Base-by-base conservation (phyloP, 495 filamentous ascomycete genomes). In the Friedmanniomyces simplex region DNA sequence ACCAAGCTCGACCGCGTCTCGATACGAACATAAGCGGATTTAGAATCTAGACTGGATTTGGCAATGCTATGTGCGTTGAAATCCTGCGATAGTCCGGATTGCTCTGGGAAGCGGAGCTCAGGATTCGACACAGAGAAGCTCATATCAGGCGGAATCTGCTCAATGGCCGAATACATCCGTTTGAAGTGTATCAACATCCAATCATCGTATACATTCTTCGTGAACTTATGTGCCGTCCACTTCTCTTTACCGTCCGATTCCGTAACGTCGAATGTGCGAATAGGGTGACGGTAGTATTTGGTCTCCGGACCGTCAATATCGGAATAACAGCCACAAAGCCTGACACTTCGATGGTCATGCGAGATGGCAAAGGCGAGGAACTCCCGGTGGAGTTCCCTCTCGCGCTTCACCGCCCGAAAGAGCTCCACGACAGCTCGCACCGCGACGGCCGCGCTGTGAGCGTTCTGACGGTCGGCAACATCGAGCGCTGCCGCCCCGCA, bases 181-280 rank as follows among this genome's bases (percentile, higher is more conserved):
- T 74, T 57, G 30, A 72, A 67, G 46, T 75, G 70, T 26, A 51
- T 59, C 12, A 67, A 73, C 73, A 70, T 68, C 64, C 66, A 73
- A 28, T 54, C 60, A 51, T 76, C 66, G 64, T 73, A 77, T 34
- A 77, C 45, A 43, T 71, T 74, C 58, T 67, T 75, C 7, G 55
- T 68, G 51, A 71, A 72, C 21, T 55, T 66, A 59, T 70, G 70
- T 37, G 69, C 59, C 21, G 57, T 68, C 66, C 63, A 74, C 49
- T 69, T 76, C 8, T 73, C 65, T 28, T 64, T 67, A 18, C 69
- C 67, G 18, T 71, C 59, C 24, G 55, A 54, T 45, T 24, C 59
- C 11, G 62, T 67, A 56, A 73, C 64, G 49, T 57, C 43, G 52
- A 74, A 73, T 18, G 36, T 50, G 32, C n/a, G 45, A 34, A 66